Evolutionary conservation across 495 filamentous ascomycete genomes (phyloP), one percentile per base, ranked within the genome.

Genomic region (Jackrogersella minutella): DNA sequence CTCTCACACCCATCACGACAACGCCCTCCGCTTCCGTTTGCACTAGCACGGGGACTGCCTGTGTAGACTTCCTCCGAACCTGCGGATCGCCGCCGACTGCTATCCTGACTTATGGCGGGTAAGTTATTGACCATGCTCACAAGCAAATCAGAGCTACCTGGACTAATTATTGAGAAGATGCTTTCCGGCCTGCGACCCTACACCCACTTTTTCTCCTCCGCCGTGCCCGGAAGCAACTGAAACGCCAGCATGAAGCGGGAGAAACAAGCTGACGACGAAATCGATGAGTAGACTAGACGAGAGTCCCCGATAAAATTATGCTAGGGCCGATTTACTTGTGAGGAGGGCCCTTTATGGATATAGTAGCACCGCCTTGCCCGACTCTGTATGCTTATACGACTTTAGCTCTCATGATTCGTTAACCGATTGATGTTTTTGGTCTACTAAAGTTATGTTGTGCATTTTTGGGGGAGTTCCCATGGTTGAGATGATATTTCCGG

Each of bases 61-160:
- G 72, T 30, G 66, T 66, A 11, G 70, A 72, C 13, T 41, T 37
- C 19, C 36, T 73, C 39, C 56, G 56, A 56, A 64, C 53, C 5
- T 74, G 72, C 37, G 72, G 69, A 28, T 65, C 63, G 2, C 72
- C 72, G 8, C 54, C 72, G 1, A 72, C 72, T 2, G 68, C 69
- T 16, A 68, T 59, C 26, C 22, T 74, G 8, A 70, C 64, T 3
- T 74, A 65, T 50, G 72, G 70, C 24, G 72, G 66, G 66, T 74
- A 33, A 57, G 72, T 55, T n/a, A 11, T 3, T 8, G 17, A 26
- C 47, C 5, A 11, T 10, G 14, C 3, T 6, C 7, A 9, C 5
- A n/a, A 5, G 0, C 16, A 44, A 2, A n/a, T 6, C n/a, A 8
- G 31, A 2, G 36, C 6, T 3, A 44, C n/a, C 22, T 19, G 26